Evolutionary conservation across 1,284 basidiomycete species (phyloP), one percentile per base, ranked within the genome.

Genomic region (Moesziomyces sp.): DNA sequence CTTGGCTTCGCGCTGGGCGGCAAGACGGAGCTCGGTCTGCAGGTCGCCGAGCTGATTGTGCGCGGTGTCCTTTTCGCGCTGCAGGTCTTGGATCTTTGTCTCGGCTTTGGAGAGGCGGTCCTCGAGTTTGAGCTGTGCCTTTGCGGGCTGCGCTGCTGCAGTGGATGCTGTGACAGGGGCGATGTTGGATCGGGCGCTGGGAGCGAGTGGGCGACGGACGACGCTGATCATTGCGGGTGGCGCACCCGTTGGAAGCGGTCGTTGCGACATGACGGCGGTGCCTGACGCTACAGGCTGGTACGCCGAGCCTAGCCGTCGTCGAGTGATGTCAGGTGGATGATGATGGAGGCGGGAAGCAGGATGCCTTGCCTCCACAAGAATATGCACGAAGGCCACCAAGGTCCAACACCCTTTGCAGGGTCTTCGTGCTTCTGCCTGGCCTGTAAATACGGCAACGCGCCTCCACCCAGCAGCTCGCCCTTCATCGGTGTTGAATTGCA

Each of bases 1-100:
- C 49, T 74, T 74, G 45, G 67, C 63, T 53, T 74, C 72, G 9
- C 72, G 55, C 47, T 74, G 72, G 10, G 67, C 62, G 16, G 72
- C 58, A 11, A 74, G 59, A 18, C 72, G 55, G 1, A 74, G 57
- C 53, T 74, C 72, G 10, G 67, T 74, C 40, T 74, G 71, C n/a
- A 68, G 58, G 40, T 68, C 65, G 10, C 65, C 71, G 14, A 74
- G 57, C 49, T 74, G 60, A 24, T 68, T 68, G 23, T 68, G 65
- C 1, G 40, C 58, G 1, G 55, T 52, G 8, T 30, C 42, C 46
- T 60, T 74, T 28, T 66, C 72, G 4, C 52, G 56, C n/a, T 62
- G 55, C 16, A 74, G 46, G 46, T 74, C 72, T 19, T 51, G 46
- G 21, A 74, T 59, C 54, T 48, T 59, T 5, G 52, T 19, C 30